Evolutionary conservation across 208 protist species (phyloP), one percentile per base, ranked within the genome.

Genomic region (Tritrichomonas musculus): DNA sequence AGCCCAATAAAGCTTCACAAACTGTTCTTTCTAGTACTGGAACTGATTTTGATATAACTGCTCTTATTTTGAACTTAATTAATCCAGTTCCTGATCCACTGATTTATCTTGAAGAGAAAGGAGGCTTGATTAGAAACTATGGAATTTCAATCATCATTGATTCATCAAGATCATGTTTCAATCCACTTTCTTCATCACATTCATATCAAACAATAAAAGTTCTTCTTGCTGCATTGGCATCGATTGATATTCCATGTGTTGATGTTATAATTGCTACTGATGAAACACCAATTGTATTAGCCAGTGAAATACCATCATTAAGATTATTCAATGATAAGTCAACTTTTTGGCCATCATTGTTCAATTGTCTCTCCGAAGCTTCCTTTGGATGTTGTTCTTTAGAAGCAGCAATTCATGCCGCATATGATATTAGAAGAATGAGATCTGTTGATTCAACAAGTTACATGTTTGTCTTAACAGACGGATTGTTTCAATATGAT

Each of bases 21-120:
- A 69, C 64, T 33, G 27, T 69, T 5, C 27, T 69, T 33, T 69
- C 64, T 33, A 33, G 22, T 8, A 69, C 64, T 33, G 64, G 64
- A n/a, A 69, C 64, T 69, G 27, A 69, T 69, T 69, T 69, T 69
- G 64, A 69, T 69, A 69, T 69, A n/a, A 69, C 64, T n/a, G 64
- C 64, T 33, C 30, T 69, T 5, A n/a, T 69, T n/a, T 69, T 69
- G 27, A 69, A 69, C 25, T 33, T 69, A 69, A 33, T 69, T 33
- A 69, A 69, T 69, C 64, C 64, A 69, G 64, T 69, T 33, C 64
- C 64, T n/a, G 64, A 69, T 69, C 64, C 64, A n/a, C 25, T 69
- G 64, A 69, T 69, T 69, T 69, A 69, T 69, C 30, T 69, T 5
- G 64, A 17, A 69, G 64, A 69, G 30, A 69, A 69, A 69, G 64